Percentiles rank a stretch among this genome's conserved stretches.
phyloP scores from a whole-genome alignment of 2,329 filamentous ascomycete genomes.

The Paraphaeosphaeria minitans region DNA sequence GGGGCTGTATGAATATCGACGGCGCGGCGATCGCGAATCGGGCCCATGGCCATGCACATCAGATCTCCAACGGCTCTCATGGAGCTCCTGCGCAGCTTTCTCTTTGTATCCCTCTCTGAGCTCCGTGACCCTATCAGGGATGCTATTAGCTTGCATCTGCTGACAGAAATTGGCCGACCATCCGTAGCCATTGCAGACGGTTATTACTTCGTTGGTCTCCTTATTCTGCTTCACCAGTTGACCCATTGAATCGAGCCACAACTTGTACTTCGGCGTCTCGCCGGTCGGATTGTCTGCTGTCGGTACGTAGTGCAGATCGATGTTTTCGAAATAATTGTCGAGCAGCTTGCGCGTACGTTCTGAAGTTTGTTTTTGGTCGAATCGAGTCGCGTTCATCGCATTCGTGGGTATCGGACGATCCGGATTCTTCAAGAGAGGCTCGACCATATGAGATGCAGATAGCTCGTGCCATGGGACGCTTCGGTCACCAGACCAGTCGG shows the following conservation, averaged over 20 bases:
- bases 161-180: conserved; percentile 83
- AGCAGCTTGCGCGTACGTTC: conserved; percentile 73
- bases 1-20: conserved; percentile 22
- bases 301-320: conserved; percentile 56
- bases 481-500: conserved; percentile 76
- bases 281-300: conserved; percentile 47
- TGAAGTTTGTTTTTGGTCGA: conserved; percentile 69
- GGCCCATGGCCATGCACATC: conserved; percentile 8
- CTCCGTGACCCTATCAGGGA: conserved; percentile 30
- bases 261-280: conserved; percentile 52
- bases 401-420: conserved; percentile 68
- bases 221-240: conserved; percentile 70
- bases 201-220: conserved; percentile 66
- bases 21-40: conserved; percentile 18
- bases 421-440: conserved; percentile 77
- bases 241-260: conserved; percentile 70
- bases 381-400: conserved; percentile 62
- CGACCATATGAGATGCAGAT: conserved; percentile 80
- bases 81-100: background rate
- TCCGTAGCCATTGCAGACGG: conserved; percentile 81
- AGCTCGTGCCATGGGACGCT: conserved; percentile 79
- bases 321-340: conserved; percentile 68
- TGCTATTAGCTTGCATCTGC: conserved; percentile 68
- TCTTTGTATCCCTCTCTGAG: conserved; percentile 23
- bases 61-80: conserved; percentile 1